A percentile compares a stretch with the other conserved stretches of the same genome.
Conservation (phyloP, 164 flowering plant species). For the Magnolia sinica region DNA sequence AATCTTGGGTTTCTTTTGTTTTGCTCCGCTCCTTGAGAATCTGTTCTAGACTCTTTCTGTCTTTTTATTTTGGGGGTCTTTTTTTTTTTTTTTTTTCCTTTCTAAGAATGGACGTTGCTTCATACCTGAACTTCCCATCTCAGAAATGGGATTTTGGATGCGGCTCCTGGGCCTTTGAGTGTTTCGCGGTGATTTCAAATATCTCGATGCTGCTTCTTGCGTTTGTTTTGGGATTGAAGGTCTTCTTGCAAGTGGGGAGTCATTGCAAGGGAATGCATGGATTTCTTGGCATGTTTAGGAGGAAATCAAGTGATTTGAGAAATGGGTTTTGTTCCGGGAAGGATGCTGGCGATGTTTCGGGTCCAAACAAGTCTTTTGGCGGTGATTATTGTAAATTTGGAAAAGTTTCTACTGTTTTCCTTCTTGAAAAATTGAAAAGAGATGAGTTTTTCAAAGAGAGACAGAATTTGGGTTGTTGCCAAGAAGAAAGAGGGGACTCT, state of each 20-base stretch:
- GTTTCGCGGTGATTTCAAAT: constrained; percentile 17
- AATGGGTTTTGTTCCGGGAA: constrained; percentile 27
- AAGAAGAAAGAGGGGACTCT: not conserved
- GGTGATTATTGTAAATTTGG: not conserved
- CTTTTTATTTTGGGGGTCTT: not conserved
- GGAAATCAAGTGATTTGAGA: constrained; percentile 19
- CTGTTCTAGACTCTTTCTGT: not conserved
- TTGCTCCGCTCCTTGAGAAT: too few relatives aligned
- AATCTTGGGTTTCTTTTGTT: constrained; percentile 24
- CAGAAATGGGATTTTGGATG: not conserved
- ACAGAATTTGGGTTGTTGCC: not conserved
- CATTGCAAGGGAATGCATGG: constrained; percentile 22
- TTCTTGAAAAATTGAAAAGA: not conserved
- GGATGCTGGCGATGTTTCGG: constrained; percentile 15
- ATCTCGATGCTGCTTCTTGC: constrained; percentile 32
- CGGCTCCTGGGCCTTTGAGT: constrained; percentile 24
- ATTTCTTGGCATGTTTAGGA: constrained; percentile 20
- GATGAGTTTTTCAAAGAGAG: not conserved
- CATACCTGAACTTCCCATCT: not conserved
- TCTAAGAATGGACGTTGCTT: not conserved
- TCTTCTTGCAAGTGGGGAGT: constrained; percentile 9
- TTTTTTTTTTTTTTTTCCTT: too few relatives aligned
- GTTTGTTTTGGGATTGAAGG: constrained; percentile 17
- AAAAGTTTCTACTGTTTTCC: not conserved
- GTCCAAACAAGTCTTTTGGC: constrained; percentile 10